Base-by-base conservation (phyloP, 176 grass and related monocot genomes). In the Eleusine indica region DNA sequence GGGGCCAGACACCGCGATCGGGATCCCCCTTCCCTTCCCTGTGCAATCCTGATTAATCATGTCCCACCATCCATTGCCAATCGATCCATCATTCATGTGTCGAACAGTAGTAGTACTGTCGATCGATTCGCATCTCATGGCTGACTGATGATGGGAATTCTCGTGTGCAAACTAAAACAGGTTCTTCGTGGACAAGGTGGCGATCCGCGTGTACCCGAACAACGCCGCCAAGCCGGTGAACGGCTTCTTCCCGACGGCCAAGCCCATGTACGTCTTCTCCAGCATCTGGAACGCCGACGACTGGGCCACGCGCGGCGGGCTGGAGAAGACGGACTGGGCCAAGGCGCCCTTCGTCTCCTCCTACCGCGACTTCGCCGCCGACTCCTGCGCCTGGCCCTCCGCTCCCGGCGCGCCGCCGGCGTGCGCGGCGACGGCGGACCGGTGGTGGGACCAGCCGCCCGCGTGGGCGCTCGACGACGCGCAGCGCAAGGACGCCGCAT, bases 231-330 rank as follows among this genome's bases (percentile, higher is more conserved):
- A 87, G 76, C 80, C 93, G 12, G 8, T 38, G 12, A 90, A 84
- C 83, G 84, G 17, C 25, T 99, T 92, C 87, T 99, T 99, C 87
- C 96, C 96, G 3, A 76, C 57, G 12, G 2, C 74, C 63, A 99
- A 99, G 82, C 91, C 96, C 0, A 99, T 99, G 96, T 99, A 99
- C 89, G 80, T 99, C 52, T 91, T 99, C 89, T 99, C 96, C 16
- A 99, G 96, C 89, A 99, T 99, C 86, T 99, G 96, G 96, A 95
- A 99, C 77, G 96, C 93, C 40, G 96, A 99, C 71, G 96, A 99
- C 81, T 99, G 96, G 96, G 93, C 93, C 7, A 99, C 96, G 52
- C 85, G 93, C 38, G 96, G 96, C 1, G 96, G 96, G 0, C 87
- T 99, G 3, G 96, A 99, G 77, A 99, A 94, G 93, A 99, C 96